Evolutionary conservation across 116 monocot genomes (phyloP), one percentile per base, ranked within the genome.

Genomic region (Iris pallida): DNA sequence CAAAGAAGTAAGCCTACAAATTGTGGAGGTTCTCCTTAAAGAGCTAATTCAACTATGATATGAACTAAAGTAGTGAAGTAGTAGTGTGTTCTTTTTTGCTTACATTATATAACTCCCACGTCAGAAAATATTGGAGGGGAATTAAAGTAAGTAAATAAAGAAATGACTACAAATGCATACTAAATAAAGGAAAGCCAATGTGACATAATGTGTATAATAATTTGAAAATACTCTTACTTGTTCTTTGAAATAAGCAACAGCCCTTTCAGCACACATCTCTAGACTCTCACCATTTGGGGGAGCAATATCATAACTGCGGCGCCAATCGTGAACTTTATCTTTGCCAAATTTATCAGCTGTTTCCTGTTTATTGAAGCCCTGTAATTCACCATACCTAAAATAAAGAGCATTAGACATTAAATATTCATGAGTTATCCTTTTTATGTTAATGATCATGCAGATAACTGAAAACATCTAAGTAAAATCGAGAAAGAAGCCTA

Each of bases 301-400:
- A 76, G 98, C 93, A 68, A 93, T 88, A 74, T 98, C 90, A 84
- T 88, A 98, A 77, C 98, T 98, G 18, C 93, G 89, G 14, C 93
- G 90, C 98, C 98, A 98, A 68, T 90, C 83, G 55, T 98, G 90
- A 51, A 98, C 98, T 63, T 88, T 85, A 46, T 90, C 98, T 44
- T 80, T 86, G 8, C 98, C 98, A 83, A 80, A 98, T 55, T 72
- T 80, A 65, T 93, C 78, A 20, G 98, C 90, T 44, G 98, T 98
- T 85, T 98, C 93, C 76, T 93, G 90, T 83, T 98, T 98, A 46
- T 98, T 98, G 45, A 98, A 88, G 53, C 98, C 98, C 71, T 98
- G 98, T 61, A 98, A 68, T 77, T 93, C 88, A 40, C 93, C 98
- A 75, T 98, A 98, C 98, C 98, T 93, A 71, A 16, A 74, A 46